phyloP scores from a whole-genome alignment of 306 rosid genomes.

The Quercus variabilis region DNA sequence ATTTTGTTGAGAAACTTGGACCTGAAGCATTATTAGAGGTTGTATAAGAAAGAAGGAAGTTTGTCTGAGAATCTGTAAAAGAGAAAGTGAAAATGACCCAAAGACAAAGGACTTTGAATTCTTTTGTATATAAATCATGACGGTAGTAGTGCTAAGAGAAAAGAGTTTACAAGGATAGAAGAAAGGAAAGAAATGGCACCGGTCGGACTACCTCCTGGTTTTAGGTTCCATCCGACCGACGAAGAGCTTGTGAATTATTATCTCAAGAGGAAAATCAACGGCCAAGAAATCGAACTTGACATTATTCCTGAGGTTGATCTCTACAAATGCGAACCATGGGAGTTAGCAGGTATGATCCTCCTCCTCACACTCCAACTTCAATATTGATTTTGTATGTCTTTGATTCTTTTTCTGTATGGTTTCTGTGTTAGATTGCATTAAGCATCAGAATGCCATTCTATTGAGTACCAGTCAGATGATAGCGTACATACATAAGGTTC shows the following conservation, averaged over 20 bases:
- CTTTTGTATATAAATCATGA: conserved; percentile 45
- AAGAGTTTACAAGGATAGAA: conserved; percentile 15
- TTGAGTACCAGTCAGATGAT: too few species aligned
- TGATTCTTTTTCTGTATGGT: background rate
- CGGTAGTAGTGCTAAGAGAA: conserved; percentile 28
- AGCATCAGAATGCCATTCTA: too few species aligned
- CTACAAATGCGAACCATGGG: conserved; percentile 99
- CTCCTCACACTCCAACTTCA: background rate
- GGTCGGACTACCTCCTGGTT: conserved; percentile 99
- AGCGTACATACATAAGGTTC: background rate
- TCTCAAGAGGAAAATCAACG: conserved; percentile 84
- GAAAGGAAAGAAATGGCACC: conserved; percentile 58
- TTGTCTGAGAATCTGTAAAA: conserved; percentile 85
- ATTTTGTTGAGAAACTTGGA: conserved; percentile 13
- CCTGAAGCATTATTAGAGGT: conserved; percentile 16
- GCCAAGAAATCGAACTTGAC: conserved; percentile 95
- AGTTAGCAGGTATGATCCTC: conserved; percentile 66
- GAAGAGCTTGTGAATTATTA: conserved; percentile 96
- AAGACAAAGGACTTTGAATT: conserved; percentile 68
- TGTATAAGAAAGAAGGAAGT: conserved; percentile 51
- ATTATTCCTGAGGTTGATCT: conserved; percentile 98
- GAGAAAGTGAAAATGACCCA: conserved; percentile 62
- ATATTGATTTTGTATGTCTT: background rate
- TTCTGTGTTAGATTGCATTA: background rate
- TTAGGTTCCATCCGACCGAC: conserved; percentile 96